Percentiles rank a stretch among this genome's conserved stretches.
phyloP scores from a whole-genome alignment of 192 early-diverging fungal genomes.

The Mortierella antarctica region DNA sequence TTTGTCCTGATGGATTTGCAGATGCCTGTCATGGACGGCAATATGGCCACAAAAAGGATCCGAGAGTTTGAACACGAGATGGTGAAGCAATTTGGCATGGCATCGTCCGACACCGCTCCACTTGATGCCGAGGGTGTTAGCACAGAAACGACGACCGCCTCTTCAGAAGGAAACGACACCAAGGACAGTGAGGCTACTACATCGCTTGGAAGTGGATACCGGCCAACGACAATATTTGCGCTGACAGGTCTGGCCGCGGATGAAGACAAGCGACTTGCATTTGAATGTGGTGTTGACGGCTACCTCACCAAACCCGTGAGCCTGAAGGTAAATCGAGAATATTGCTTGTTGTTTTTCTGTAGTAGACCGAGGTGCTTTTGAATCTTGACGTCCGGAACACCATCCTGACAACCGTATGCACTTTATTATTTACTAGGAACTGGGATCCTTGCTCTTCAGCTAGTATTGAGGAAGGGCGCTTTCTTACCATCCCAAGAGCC shows the following conservation, averaged over 20 bases:
- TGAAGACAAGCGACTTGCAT: conserved; percentile 54
- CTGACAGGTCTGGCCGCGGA: conserved; percentile 56
- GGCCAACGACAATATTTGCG: conserved; percentile 54
- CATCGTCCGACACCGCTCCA: too few species aligned
- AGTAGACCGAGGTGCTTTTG: conserved; percentile 6
- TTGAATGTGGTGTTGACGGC: conserved; percentile 58
- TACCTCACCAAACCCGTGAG: conserved; percentile 62
- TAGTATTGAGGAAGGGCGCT: conserved; percentile 5
- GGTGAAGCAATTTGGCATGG: conserved; percentile 3
- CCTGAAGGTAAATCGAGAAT: conserved; percentile 39
- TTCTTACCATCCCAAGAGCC: background rate
- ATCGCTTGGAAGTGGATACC: conserved; percentile 20
- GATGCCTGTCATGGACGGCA: conserved; percentile 63
- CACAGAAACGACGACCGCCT: background rate
- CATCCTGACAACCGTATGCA: background rate
- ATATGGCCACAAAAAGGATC: conserved; percentile 54
- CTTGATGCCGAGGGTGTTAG: too few species aligned
- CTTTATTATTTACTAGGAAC: background rate
- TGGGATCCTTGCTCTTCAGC: conserved; percentile 24
- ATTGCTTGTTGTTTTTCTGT: conserved; percentile 6
- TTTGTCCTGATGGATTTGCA: conserved; percentile 61
- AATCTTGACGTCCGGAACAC: background rate
- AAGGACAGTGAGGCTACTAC: background rate
- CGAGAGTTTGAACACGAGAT: conserved; percentile 50
- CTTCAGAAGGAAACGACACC: background rate